Evolutionary conservation across 192 early-diverging fungal genomes (phyloP).

Genomic region (Mortierella claussenii): DNA sequence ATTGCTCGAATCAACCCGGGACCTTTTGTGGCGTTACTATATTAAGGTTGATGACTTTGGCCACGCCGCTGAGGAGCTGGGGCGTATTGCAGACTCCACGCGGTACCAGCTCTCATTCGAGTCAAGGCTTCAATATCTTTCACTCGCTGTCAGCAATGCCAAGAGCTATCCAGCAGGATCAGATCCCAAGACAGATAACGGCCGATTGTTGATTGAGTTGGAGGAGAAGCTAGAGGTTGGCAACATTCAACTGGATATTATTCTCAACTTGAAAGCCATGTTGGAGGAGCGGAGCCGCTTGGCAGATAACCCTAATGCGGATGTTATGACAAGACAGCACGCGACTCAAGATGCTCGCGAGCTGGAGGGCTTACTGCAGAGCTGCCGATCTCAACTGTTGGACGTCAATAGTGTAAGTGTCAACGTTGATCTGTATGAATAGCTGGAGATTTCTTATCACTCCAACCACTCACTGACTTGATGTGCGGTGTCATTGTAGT

Average conservation of each 20-base stretch:
- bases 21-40: slow-evolving; percentile 78
- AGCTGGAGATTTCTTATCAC: too few species aligned
- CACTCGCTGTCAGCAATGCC: slow-evolving; percentile 69
- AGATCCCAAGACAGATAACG: slow-evolving; percentile 55
- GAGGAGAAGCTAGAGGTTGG: slow-evolving; percentile 70
- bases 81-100: slow-evolving; percentile 57
- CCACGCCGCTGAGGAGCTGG: slow-evolving; percentile 64
- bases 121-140: slow-evolving; percentile 69
- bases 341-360: slow-evolving; percentile 20
- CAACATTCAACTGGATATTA: slow-evolving; percentile 64
- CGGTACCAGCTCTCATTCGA: slow-evolving; percentile 54
- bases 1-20: slow-evolving; percentile 53
- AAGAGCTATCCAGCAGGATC: slow-evolving; percentile 65
- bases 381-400: slow-evolving; percentile 27
- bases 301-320: not conserved
- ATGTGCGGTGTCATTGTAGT: too few species aligned
- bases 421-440: too few species aligned
- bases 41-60: slow-evolving; percentile 64
- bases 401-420: slow-evolving; percentile 34
- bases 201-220: slow-evolving; percentile 60
- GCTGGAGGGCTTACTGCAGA: slow-evolving; percentile 20
- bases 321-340: slow-evolving; percentile 2
- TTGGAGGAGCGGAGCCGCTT: slow-evolving; percentile 6
- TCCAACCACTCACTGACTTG: too few species aligned
- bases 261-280: slow-evolving; percentile 23